Evolutionary conservation across 371 early-diverging fungal genomes (phyloP), one percentile per base, ranked within the genome.

Genomic region (Gilbertella persicaria): DNA sequence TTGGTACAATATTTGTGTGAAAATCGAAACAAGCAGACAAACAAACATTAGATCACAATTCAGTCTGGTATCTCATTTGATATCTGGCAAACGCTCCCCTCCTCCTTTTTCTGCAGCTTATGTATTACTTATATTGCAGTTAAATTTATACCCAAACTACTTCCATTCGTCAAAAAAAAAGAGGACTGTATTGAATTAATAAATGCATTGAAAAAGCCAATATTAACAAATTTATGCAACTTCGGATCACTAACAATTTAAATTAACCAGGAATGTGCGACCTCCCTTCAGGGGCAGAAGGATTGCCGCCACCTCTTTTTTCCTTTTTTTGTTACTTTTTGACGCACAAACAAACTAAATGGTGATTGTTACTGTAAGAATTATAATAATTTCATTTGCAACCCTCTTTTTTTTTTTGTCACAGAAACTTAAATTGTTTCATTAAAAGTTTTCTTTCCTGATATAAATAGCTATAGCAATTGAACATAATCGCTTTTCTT

Each of bases 351-450:
- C n/a, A n/a, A n/a, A n/a, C n/a, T 13, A 33, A 9, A 28, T 28
- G 33, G 8, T 33, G 33, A n/a, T n/a, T 33, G 13, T 33, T 33
- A 33, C 8, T 12, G 13, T 2, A 39, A 7, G 16, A 16, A 25
- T 23, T 25, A 33, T 38, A 14, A 30, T 13, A 25, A 50, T 50
- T 39, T 50, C 40, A 50, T 50, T 50, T 50, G 39, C 29, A 26
- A 40, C 50, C 41, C 40, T 50, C 10, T 24, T 9, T 38, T 48
- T 36, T 25, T 35, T 21, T 19, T 36, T 37, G n/a, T n/a, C n/a
- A n/a, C n/a, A n/a, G n/a, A n/a, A n/a, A n/a, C n/a, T n/a, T n/a
- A n/a, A n/a, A n/a, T n/a, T n/a, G n/a, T 19, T 19, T 7, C 21
- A 28, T 33, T 29, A 28, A 24, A 24, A 14, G 24, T 33, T 35